phyloP scores from a whole-genome alignment of 371 early-diverging fungal species.

The Cokeromyces recurvatus region DNA sequence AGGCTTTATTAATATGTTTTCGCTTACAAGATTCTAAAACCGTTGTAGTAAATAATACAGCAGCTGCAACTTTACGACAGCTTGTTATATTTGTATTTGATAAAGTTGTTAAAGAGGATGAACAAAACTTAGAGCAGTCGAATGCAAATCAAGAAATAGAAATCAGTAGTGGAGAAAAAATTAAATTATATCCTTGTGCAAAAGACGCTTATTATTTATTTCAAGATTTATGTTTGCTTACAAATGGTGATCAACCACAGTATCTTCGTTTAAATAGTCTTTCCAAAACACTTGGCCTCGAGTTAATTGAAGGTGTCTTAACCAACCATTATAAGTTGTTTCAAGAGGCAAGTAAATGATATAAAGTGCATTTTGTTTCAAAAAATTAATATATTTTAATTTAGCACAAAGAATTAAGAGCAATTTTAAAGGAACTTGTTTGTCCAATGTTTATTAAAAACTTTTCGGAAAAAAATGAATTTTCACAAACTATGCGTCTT shows the following conservation, averaged over 20 bases:
- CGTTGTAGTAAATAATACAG: constrained; percentile 90
- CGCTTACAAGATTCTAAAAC: constrained; percentile 81
- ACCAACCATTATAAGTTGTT: constrained; percentile 75
- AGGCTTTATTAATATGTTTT: constrained; percentile 87
- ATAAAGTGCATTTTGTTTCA: background rate
- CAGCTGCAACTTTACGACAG: constrained; percentile 92
- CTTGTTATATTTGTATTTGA: constrained; percentile 93
- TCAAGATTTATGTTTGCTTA: constrained; percentile 77
- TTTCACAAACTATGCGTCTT: constrained; percentile 79
- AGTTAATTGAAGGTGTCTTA: constrained; percentile 88
- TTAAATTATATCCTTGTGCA: constrained; percentile 52
- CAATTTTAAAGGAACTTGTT: constrained; percentile 71
- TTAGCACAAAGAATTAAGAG: constrained; percentile 72
- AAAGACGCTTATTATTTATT: constrained; percentile 85
- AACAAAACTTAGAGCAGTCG: constrained; percentile 18
- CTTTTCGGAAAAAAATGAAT: constrained; percentile 86
- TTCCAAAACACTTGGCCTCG: constrained; percentile 83
- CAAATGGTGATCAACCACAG: constrained; percentile 59
- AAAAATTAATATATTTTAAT: background rate
- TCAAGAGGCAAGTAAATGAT: constrained; percentile 45
- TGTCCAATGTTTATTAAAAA: constrained; percentile 87
- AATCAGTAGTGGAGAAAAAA: constrained; percentile 34
- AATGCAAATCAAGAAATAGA: constrained; percentile 21
- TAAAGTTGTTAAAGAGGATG: constrained; percentile 74
- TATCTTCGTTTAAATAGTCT: constrained; percentile 65